These are phyloP conservation scores for Acacia crassicarpa DNA, from an alignment of 306 rosid species.

Conservation along the genomic window DNA sequence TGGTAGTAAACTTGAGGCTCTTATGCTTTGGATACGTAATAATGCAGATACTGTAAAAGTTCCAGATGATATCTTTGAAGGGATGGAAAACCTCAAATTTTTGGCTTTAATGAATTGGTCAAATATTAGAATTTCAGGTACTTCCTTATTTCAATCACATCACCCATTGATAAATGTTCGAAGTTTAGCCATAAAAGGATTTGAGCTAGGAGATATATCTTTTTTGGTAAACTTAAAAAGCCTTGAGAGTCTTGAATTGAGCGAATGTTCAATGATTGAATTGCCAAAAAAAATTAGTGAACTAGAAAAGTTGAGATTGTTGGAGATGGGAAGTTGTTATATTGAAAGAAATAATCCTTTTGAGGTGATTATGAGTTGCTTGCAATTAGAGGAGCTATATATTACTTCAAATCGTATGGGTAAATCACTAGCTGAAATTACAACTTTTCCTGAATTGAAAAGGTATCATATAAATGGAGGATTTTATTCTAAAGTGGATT, in stretches of 20 bases:
- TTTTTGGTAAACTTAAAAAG: too few relatives aligned
- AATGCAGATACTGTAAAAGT: background rate
- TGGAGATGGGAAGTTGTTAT: too few relatives aligned
- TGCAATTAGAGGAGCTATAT: constrained; percentile 24
- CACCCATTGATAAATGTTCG: background rate
- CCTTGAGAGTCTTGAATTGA: too few relatives aligned
- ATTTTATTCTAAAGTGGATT: background rate
- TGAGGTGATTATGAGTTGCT: constrained; percentile 21
- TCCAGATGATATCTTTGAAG: background rate
- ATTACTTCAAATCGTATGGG: rapidly evolving
- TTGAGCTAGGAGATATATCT: background rate
- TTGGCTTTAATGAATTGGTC: background rate
- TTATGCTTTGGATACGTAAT: background rate
- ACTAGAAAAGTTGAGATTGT: too few relatives aligned
- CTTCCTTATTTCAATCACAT: background rate
- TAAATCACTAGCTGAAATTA: background rate
- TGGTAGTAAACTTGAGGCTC: too few relatives aligned
- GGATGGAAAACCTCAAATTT: background rate
- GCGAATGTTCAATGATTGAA: too few relatives aligned
- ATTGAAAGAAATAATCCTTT: constrained; percentile 4
- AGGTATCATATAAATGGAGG: constrained; percentile 14
- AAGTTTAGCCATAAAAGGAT: rapidly evolving
- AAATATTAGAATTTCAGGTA: rapidly evolving
- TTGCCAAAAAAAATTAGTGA: too few relatives aligned
- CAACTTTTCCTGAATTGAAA: background rate